These are phyloP conservation scores for Echeveria elegans DNA, from an alignment of 164 flowering plant genomes.

Conservation along the genomic window DNA sequence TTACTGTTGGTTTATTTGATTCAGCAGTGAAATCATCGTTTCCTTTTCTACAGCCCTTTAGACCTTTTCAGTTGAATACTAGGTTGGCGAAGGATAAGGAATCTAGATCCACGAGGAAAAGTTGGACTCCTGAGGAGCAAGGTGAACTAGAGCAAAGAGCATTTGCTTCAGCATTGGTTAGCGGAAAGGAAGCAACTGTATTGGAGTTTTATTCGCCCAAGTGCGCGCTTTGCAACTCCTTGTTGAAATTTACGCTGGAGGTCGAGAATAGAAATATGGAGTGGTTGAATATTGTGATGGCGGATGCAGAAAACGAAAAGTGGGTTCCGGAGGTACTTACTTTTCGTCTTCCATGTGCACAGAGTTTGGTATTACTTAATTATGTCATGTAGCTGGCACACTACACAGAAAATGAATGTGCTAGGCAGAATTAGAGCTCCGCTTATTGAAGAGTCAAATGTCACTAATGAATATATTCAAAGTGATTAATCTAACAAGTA, in stretches of 20 bases:
- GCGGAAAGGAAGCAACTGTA: slow-evolving; percentile 76
- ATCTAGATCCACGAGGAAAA: slow-evolving; percentile 14
- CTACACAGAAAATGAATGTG: background rate
- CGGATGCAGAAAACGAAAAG: slow-evolving; percentile 84
- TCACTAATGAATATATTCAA: background rate
- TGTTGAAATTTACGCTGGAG: slow-evolving; percentile 55
- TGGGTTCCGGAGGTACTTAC: slow-evolving; percentile 92
- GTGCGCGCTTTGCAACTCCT: slow-evolving; percentile 75
- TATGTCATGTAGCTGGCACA: background rate
- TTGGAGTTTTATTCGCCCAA: slow-evolving; percentile 92
- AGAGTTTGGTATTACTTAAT: background rate
- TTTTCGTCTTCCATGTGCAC: background rate
- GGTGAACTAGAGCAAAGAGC: slow-evolving; percentile 90
- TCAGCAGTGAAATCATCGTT: slow-evolving; percentile 25
- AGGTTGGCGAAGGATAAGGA: slow-evolving; percentile 8
- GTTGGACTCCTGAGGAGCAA: slow-evolving; percentile 52
- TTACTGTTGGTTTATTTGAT: slow-evolving; percentile 31
- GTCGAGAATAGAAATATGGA: slow-evolving; percentile 58
- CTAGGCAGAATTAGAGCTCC: too few species aligned
- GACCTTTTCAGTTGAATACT: slow-evolving; percentile 12
- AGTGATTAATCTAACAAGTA: too few species aligned
- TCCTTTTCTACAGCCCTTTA: slow-evolving; percentile 14
- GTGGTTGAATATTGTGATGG: slow-evolving; percentile 90
- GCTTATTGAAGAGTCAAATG: background rate
- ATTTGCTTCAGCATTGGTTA: slow-evolving; percentile 67